phyloP scores from a whole-genome alignment of 805 yeast genomes.

The Ascoidea tarda region DNA sequence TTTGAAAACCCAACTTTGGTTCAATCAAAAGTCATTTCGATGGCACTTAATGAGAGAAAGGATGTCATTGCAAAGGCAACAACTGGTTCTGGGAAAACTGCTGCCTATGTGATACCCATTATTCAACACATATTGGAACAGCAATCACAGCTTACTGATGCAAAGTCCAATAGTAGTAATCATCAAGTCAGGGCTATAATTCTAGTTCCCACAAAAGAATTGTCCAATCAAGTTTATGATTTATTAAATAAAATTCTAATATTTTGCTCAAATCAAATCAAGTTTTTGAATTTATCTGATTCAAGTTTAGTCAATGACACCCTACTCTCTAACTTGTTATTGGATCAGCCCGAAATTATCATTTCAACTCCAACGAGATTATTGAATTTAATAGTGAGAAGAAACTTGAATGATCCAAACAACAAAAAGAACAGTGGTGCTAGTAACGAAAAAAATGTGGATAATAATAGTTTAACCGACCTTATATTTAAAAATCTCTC shows the following conservation, averaged over 20 bases:
- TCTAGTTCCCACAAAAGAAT: constrained; percentile 86
- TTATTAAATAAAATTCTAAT: constrained; percentile 55
- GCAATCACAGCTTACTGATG: constrained; percentile 13
- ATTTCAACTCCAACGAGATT: constrained; percentile 82
- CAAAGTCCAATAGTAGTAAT: constrained; percentile 15
- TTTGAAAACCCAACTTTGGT: constrained; percentile 80
- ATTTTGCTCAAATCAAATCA: constrained; percentile 56
- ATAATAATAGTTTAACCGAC: constrained; percentile 28
- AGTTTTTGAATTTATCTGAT: constrained; percentile 44
- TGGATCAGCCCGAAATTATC: constrained; percentile 66
- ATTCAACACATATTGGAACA: constrained; percentile 55
- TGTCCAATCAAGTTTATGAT: constrained; percentile 70
- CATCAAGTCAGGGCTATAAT: constrained; percentile 40
- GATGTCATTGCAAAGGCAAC: constrained; percentile 90
- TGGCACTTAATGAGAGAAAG: constrained; percentile 80
- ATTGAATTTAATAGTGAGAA: constrained; percentile 43
- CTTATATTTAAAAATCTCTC: constrained; percentile 26
- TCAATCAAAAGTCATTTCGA: constrained; percentile 83
- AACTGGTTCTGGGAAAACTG: constrained; percentile 94
- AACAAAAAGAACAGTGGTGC: constrained; percentile 71
- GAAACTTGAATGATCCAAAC: constrained; percentile 73
- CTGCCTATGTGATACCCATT: constrained; percentile 53
- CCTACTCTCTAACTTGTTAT: constrained; percentile 55
- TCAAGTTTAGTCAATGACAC: constrained; percentile 49
- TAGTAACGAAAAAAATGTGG: constrained; percentile 26